Evolutionary conservation across 257 asterid species (phyloP), one percentile per base, ranked within the genome.

Genomic region (Nicotiana tabacum): DNA sequence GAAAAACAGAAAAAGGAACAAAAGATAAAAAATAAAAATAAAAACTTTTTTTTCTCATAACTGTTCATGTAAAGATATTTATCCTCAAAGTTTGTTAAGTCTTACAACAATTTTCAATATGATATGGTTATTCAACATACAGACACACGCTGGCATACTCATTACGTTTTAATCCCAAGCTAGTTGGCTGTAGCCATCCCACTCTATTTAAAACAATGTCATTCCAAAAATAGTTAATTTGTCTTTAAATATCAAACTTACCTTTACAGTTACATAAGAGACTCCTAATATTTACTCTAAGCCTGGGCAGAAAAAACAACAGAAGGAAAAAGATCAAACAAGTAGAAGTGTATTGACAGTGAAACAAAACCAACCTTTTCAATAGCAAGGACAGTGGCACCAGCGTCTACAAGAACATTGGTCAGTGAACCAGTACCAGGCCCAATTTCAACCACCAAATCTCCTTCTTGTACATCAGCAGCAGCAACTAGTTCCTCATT

Each of bases 381-480:
- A 70, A 96, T 91, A 6, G 99, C 98, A 77, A 96, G 93, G 90
- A 94, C 97, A 86, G 88, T 86, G 10, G 98, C 98, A 70, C 98
- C 98, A 81, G 97, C 90, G 86, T 87, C 86, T 15, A 96, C 95
- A 68, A 96, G 93, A 17, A 81, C 95, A 89, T 90, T 90, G 66
- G 99, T 94, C 88, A 94, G 91, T 37, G 99, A 96, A 85, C 99
- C 99, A 80, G 99, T 96, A 69, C 98, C 98, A 6, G 98, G 98
- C 33, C 99, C 98, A 85, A 96, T 94, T 83, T 96, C 99, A 46
- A 94, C 92, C 84, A 96, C 98, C 30, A 92, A 55, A 83, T 96
- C 98, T 46, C 98, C 98, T 88, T 91, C 97, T 82, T 87, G 87
- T 62, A 94, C 96, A 24, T 90, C 87, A 56, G 95, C 98, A 39